Evolutionary conservation across 2,329 filamentous ascomycete genomes (phyloP).

Genomic region (Trichoderma oligosporum): DNA sequence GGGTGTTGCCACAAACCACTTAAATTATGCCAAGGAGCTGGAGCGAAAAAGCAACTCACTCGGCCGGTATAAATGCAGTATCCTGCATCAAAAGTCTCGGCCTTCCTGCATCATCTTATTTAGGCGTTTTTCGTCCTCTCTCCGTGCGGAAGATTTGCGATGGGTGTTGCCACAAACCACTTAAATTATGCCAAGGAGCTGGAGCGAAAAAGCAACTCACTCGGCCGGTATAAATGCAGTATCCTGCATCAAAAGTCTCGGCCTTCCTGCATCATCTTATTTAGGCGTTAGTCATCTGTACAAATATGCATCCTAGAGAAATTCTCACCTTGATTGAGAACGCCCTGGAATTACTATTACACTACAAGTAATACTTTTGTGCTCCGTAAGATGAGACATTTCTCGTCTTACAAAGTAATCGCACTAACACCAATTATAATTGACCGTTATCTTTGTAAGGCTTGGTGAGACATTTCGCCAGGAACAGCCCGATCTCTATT

Average conservation of each 20-base stretch:
- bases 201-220: not conserved
- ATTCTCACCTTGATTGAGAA: not conserved
- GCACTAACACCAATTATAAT: not conserved
- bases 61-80: slow-evolving; percentile 2
- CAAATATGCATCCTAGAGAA: not conserved
- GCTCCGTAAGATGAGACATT: not conserved
- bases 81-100: slow-evolving; percentile 4
- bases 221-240: not conserved
- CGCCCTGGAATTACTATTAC: not conserved
- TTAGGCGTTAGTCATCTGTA: not conserved
- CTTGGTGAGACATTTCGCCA: slow-evolving; percentile 18
- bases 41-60: not conserved
- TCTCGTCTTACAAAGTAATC: not conserved
- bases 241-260: slow-evolving; percentile 6
- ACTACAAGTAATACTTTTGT: no score
- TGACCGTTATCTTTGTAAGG: slow-evolving; percentile 7
- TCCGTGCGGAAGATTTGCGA: not conserved
- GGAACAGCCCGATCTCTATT: slow-evolving; percentile 15
- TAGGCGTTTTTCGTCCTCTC: not conserved
- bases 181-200: slow-evolving; percentile 1
- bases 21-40: slow-evolving; percentile 3
- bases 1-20: not conserved
- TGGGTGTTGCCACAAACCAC: not conserved
- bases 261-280: slow-evolving; percentile 1
- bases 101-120: slow-evolving; percentile 9